Base-by-base conservation (phyloP, 106 monocot species). In the Hemerocallis citrina region DNA sequence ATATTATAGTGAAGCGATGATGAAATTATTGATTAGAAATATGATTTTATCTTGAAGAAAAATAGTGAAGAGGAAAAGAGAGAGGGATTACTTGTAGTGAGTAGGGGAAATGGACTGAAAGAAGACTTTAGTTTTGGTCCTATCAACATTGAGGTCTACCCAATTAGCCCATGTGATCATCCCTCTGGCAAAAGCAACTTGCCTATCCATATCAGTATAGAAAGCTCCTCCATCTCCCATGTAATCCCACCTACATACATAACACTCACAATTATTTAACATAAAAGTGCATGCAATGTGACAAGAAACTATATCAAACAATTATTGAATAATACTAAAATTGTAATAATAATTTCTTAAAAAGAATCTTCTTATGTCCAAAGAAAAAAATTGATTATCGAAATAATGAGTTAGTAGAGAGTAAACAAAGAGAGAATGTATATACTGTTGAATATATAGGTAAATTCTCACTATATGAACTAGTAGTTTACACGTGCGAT, bases 91-190 rank as follows among this genome's bases (percentile, higher is more conserved):
- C 87, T 79, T 82, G 79, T 87, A 82, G 45, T 87, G 87, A 1
- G 87, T 87, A 14, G 87, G 76, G 5, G 81, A 89, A 29, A 72
- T 75, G 66, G 80, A 89, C 23, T 84, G 83, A 61, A 84, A 83
- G 81, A 89, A 89, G 54, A 83, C 79, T 46, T 23, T 67, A 17
- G 87, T 87, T 34, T 35, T 75, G 43, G 65, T 70, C 17, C 42
- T 63, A 58, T 87, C 75, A 25, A 87, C 21, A 46, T 73, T 75
- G 28, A 17, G 37, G 50, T 82, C 87, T 6, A 76, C 76, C 87
- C 87, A 87, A 44, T 79, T 67, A 12, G 87, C 75, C 87, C 87
- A 87, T 23, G 87, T 87, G 55, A 34, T 76, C 62, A 87, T 23
- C 52, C 79, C 87, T 64, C 43, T 78, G 58, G 70, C 64, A 34